A percentile compares a stretch with the other conserved stretches of the same genome.
Evolutionary conservation across 805 yeast genomes (phyloP).

Genomic region (Pichia gijzeniarum): DNA sequence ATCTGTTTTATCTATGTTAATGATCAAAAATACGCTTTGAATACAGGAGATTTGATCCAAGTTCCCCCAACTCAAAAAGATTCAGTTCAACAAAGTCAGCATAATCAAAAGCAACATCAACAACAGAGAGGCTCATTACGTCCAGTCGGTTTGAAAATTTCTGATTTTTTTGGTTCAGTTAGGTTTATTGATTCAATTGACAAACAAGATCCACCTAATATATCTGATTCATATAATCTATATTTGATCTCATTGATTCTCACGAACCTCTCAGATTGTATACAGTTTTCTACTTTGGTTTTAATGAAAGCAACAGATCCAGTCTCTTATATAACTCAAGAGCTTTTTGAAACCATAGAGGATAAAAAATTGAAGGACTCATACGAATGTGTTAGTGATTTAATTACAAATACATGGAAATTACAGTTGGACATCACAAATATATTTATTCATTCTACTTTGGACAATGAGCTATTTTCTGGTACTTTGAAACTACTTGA

Average conservation of each 20-base stretch:
- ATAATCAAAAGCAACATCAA: slow-evolving; percentile 11
- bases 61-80: slow-evolving; percentile 16
- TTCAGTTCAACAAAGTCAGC: slow-evolving; percentile 2
- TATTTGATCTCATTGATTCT: slow-evolving; percentile 51
- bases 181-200: slow-evolving; percentile 72
- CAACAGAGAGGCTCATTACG: slow-evolving; percentile 9
- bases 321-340: neutral
- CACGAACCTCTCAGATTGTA: slow-evolving; percentile 58
- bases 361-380: slow-evolving; percentile 10
- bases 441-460: slow-evolving; percentile 52
- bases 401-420: slow-evolving; percentile 34
- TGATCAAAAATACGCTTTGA: slow-evolving; percentile 30
- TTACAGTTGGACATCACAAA: slow-evolving; percentile 39
- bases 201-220: slow-evolving; percentile 67
- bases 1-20: slow-evolving; percentile 34
- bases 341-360: slow-evolving; percentile 13
- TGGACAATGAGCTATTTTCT: slow-evolving; percentile 69
- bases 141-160: slow-evolving; percentile 1
- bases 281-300: slow-evolving; percentile 46
- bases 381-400: slow-evolving; percentile 17
- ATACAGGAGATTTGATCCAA: slow-evolving; percentile 31
- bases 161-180: slow-evolving; percentile 21
- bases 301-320: slow-evolving; percentile 18
- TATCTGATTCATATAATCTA: slow-evolving; percentile 56
- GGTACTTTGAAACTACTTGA: slow-evolving; percentile 66